These are phyloP conservation scores for Debaryomyces psychrophilus DNA, from an alignment of 1,139 yeast genomes.

Conservation along the genomic window DNA sequence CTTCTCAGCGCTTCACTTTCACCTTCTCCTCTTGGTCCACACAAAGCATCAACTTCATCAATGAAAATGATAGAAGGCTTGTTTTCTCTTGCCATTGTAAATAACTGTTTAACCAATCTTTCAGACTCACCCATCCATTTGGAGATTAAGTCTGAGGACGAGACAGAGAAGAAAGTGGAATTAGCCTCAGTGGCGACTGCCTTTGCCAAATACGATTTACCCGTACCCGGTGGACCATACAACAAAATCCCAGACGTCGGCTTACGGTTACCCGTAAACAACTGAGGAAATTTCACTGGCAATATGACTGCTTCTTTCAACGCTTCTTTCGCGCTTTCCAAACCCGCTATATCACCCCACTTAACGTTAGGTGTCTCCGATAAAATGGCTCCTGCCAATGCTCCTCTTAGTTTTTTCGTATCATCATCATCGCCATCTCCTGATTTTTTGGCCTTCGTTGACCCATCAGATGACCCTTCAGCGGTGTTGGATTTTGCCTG, in stretches of 20 bases:
- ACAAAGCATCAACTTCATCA: constrained; percentile 96
- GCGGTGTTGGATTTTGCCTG: constrained; percentile 51
- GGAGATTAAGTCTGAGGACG: constrained; percentile 91
- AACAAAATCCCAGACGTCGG: constrained; percentile 91
- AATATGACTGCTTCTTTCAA: constrained; percentile 95
- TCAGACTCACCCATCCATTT: constrained; percentile 99
- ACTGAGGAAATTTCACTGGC: constrained; percentile 92
- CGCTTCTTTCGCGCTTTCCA: constrained; percentile 94
- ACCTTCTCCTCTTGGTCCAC: constrained; percentile 98
- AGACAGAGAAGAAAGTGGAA: constrained; percentile 92
- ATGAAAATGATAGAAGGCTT: constrained; percentile 95
- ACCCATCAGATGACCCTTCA: constrained; percentile 56
- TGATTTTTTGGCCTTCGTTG: constrained; percentile 60
- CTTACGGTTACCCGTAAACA: constrained; percentile 90
- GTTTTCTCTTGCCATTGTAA: constrained; percentile 93
- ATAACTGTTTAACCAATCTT: constrained; percentile 89
- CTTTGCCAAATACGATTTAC: constrained; percentile 94
- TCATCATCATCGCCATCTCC: constrained; percentile 68
- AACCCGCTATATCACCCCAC: constrained; percentile 97
- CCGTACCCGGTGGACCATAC: constrained; percentile 99
- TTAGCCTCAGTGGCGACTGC: constrained; percentile 99
- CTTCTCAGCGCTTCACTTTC: constrained; percentile 96
- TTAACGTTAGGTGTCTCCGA: constrained; percentile 90
- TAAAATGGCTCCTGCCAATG: constrained; percentile 88
- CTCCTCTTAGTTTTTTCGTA: constrained; percentile 85